Base-by-base conservation (phyloP, 768 basidiomycete species). In the Serendipita sp. region DNA sequence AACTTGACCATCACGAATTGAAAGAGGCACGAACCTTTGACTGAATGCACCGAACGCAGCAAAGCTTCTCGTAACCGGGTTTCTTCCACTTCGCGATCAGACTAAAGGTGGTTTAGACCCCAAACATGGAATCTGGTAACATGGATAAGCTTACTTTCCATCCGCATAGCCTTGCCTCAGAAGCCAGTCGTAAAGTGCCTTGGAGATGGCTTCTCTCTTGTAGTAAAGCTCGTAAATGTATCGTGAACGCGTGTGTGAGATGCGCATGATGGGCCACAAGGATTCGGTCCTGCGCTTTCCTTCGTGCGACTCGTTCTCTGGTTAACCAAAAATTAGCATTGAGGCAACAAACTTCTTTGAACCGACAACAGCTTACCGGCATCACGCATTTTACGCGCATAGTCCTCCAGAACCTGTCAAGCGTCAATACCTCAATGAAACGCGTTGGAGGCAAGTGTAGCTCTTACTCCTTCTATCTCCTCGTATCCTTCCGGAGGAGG, bases 31-130 rank as follows among this genome's bases (percentile, higher is more conserved):
- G 60, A 68, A 87, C 92, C 76, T 83, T 83, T 2, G 92, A 94
- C 75, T 97, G 95, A 64, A 99, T 97, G 74, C 96, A 99, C 50
- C 96, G 80, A 62, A 98, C 75, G 71, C 96, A 99, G 73, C 96
- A 99, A 4, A 99, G 78, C 73, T 98, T 99, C 75, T 98, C 96
- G 73, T 98, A 99, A 3, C 96, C 96, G 11, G 85, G 78, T 76
- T 98, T 99, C 79, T 97, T 98, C 96, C 96, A 99, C 74, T 99
- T 99, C 43, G 96, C 96, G 72, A 99, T 88, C 72, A 98, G 76
- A 72, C 94, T 98, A 68, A 63, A 23, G n/a, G 53, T 63, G 62
- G 46, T n/a, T 34, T 13, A n/a, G 23, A 44, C 16, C 16, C 18
- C 40, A 18, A n/a, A 23, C 8, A 31, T 37, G 11, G 44, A 31